Evolutionary conservation across 2,329 filamentous ascomycete species (phyloP).

Genomic region (Samsoniella hepiali): DNA sequence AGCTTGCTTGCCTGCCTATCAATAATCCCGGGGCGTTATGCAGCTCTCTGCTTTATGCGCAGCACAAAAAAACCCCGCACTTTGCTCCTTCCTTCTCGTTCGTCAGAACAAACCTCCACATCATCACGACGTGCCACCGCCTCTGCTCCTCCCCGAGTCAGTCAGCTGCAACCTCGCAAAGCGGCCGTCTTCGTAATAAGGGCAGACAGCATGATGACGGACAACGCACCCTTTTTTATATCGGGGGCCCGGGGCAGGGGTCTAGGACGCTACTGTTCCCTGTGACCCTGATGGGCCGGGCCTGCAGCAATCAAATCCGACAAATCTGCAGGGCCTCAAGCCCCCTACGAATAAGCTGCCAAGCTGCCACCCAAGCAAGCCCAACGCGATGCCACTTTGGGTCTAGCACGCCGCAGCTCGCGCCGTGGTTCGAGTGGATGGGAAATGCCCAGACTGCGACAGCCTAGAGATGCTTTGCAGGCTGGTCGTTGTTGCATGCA

Average conservation of each 20-base stretch:
- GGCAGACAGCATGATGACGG: not conserved
- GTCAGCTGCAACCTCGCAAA: conserved; percentile 1
- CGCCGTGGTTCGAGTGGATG: not conserved
- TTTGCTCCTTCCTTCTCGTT: not conserved
- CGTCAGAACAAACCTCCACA: not conserved
- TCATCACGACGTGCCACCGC: not conserved
- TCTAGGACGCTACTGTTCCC: not conserved
- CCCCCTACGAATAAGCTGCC: not conserved
- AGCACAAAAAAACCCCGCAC: not conserved
- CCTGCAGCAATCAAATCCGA: not conserved
- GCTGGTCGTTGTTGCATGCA: not conserved
- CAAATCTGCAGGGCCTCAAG: not conserved
- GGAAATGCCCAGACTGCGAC: not conserved
- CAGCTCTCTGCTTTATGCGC: not conserved
- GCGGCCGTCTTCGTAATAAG: not conserved
- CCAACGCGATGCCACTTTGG: conserved; percentile 9
- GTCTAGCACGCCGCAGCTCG: conserved; percentile 6
- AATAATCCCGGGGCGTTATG: too few species aligned
- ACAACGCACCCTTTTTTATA: not conserved
- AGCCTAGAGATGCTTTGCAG: not conserved
- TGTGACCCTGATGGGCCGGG: not conserved
- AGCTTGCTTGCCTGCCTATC: not conserved
- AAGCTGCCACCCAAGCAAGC: not conserved
- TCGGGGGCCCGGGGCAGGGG: not conserved
- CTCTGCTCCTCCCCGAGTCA: not conserved